Percentiles rank a stretch among this genome's conserved stretches.
Evolutionary conservation across 768 basidiomycete species (phyloP).

Genomic region (Xerocomellus intermedius): DNA sequence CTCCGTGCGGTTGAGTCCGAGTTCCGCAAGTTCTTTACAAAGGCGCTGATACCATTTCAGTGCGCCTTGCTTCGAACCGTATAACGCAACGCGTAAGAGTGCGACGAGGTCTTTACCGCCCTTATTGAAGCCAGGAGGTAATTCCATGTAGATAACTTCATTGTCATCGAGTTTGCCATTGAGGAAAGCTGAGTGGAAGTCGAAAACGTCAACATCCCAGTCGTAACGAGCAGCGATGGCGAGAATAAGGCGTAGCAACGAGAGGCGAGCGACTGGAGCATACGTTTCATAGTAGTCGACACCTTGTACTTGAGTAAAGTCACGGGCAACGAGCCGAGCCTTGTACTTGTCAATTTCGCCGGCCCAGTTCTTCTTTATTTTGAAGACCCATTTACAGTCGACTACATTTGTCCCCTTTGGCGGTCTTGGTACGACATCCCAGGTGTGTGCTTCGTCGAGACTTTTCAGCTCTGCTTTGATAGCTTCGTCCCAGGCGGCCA

Average conservation of each 20-base stretch:
- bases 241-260: neutral
- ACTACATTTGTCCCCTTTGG: neutral
- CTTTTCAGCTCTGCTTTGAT: neutral
- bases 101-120: slow-evolving; percentile 11
- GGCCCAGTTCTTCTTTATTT: slow-evolving; percentile 36
- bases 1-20: neutral
- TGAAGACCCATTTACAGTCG: slow-evolving; percentile 41
- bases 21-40: neutral
- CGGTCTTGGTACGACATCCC: neutral
- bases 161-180: neutral
- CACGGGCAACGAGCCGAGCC: neutral
- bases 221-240: neutral
- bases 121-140: slow-evolving; percentile 31
- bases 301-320: neutral
- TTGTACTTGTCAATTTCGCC: slow-evolving; percentile 31
- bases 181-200: neutral
- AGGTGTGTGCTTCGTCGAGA: too few relatives aligned
- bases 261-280: neutral
- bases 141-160: slow-evolving; percentile 43
- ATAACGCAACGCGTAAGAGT: neutral
- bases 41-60: slow-evolving; percentile 11
- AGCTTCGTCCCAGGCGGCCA: neutral
- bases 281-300: neutral
- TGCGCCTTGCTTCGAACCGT: slow-evolving; percentile 4
- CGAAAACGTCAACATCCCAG: neutral